A percentile compares a stretch with the other conserved stretches of the same genome.
These are phyloP conservation scores for Colletotrichum ledebouriae DNA, from an alignment of 2,329 filamentous ascomycete genomes.

Conservation along the genomic window DNA sequence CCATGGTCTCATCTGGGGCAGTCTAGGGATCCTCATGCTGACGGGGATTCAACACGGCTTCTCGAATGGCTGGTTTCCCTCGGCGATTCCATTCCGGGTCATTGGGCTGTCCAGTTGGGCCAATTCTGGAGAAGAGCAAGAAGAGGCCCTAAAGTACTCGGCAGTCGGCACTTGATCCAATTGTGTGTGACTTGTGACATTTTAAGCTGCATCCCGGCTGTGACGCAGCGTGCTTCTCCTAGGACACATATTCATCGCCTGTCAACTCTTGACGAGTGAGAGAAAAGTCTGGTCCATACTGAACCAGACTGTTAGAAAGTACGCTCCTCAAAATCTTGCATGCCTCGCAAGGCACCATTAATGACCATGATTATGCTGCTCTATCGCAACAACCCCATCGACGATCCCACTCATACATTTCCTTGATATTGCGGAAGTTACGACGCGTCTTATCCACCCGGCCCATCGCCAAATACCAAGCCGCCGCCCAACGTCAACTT, in stretches of 20 bases:
- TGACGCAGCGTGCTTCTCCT: no score
- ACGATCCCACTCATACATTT: conserved; percentile 29
- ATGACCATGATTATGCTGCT: conserved; percentile 20
- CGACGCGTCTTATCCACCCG: conserved; percentile 31
- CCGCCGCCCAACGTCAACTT: conserved; percentile 18
- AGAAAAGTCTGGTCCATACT: no score
- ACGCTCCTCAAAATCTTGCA: background rate
- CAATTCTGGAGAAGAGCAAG: conserved; percentile 31
- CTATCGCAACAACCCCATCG: conserved; percentile 7
- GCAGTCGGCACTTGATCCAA: conserved; percentile 29
- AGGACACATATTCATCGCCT: no score
- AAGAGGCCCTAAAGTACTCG: background rate
- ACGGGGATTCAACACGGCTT: background rate
- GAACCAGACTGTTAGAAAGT: no score
- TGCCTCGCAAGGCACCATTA: background rate
- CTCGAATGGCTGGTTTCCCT: background rate
- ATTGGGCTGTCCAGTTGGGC: conserved; percentile 28
- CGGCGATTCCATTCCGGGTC: conserved; percentile 19
- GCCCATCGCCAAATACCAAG: conserved; percentile 9
- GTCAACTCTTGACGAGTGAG: no score
- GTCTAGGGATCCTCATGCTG: conserved; percentile 5
- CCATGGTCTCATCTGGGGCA: conserved; percentile 5
- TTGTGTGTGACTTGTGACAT: conserved; percentile 34
- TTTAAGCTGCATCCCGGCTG: background rate
- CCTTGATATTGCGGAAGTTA: conserved; percentile 24